A percentile compares a stretch with the other conserved stretches of the same genome.
Evolutionary conservation across 208 protist species (phyloP).

Genomic region (Acanthamoeba triangularis): DNA sequence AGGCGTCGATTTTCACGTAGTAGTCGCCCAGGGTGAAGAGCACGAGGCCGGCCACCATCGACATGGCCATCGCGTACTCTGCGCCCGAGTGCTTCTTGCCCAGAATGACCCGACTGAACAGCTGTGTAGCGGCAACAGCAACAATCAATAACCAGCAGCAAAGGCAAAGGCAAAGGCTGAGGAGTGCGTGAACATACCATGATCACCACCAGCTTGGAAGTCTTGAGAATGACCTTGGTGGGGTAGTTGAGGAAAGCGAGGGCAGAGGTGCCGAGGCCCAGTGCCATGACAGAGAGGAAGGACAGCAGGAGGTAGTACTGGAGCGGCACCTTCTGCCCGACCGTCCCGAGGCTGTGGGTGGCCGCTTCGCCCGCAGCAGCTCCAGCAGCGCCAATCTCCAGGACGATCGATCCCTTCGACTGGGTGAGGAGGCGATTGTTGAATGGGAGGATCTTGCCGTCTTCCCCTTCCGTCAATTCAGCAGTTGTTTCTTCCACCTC

Average conservation of each 20-base stretch:
- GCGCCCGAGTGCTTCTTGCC: background rate
- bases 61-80: conserved; percentile 28
- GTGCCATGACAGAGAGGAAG: conserved; percentile 53
- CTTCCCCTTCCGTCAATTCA: background rate
- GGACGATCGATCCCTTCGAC: background rate
- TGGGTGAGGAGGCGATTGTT: background rate
- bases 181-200: background rate
- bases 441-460: background rate
- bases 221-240: conserved; percentile 46
- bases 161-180: background rate
- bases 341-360: background rate
- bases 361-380: background rate
- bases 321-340: conserved; percentile 27
- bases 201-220: conserved; percentile 43
- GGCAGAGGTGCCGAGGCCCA: background rate
- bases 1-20: background rate
- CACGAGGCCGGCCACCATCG: conserved; percentile 9
- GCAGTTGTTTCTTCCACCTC: background rate
- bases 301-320: conserved; percentile 15
- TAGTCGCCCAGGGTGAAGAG: conserved; percentile 42
- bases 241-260: conserved; percentile 53
- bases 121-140: background rate
- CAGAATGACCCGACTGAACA: background rate
- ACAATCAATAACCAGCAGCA: no score
- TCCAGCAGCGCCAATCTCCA: background rate